Base-by-base conservation (phyloP, 2,329 filamentous ascomycete genomes). In the Graphilbum fragrans region DNA sequence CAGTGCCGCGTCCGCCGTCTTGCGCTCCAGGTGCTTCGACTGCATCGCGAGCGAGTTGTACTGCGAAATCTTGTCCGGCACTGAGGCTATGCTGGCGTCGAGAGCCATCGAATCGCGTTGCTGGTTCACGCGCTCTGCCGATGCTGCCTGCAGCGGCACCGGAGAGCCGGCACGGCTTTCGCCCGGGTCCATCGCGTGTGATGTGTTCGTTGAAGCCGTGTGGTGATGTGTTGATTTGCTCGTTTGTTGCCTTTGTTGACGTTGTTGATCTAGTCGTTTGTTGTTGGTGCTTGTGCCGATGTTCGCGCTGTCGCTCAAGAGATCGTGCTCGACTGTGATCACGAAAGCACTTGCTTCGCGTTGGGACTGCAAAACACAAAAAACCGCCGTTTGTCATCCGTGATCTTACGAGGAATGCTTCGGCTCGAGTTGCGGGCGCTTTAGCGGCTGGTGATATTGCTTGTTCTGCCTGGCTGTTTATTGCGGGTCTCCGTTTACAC, bases 41-140 rank as follows among this genome's bases (percentile, higher is more conserved):
- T 72, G 66, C 49, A 68, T 61, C 43, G 79, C 72, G 29, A 86
- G 66, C 43, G 68, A 73, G 62, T 86, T 83, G 59, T 86, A 85
- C 58, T 83, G 81, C 53, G 74, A 77, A 47, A 84, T 80, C 53
- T 78, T 76, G 45, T 80, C 74, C 50, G 77, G 67, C 6, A 83
- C 77, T 19, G 74, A 74, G 51, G 43, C 29, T 5, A 27, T 31
- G 39, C 45, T n/a, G n/a, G 23, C 29, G 9, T 41, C 35, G 20
- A 39, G 18, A 9, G 29, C 6, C 2, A 19, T 10, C 6, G 41
- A 58, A 54, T 49, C 59, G 54, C 47, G 56, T 45, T 63, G 62
- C 48, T 68, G 64, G 54, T 82, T 80, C 44, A 73, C 67, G 52
- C 78, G 77, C 51, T 82, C 77, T 10, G 78, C 76, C 18, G 80